Percentiles rank a stretch among this genome's conserved stretches.
phyloP scores from a whole-genome alignment of 2,329 filamentous ascomycete genomes.

The Talaromyces marneffei region DNA sequence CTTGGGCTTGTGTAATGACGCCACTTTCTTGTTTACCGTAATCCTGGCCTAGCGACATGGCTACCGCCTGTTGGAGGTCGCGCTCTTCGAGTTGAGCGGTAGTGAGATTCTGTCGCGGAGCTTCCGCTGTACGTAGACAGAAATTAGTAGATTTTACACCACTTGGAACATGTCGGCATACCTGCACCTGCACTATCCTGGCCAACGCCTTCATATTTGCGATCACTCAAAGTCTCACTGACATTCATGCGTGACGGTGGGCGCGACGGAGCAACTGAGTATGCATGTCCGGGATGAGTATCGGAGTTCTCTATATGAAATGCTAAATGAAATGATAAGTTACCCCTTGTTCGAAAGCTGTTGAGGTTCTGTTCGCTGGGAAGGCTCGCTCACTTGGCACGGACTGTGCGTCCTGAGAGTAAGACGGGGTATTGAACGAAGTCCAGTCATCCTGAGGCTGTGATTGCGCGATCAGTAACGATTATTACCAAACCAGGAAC shows the following conservation, averaged over 20 bases:
- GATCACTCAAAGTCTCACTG: slow-evolving; percentile 20
- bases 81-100: slow-evolving; percentile 41
- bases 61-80: slow-evolving; percentile 42
- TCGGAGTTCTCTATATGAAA: slow-evolving; percentile 36
- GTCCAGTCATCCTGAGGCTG: slow-evolving; percentile 12
- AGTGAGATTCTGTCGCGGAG: slow-evolving; percentile 29
- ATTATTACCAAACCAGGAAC: not conserved
- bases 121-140: slow-evolving; percentile 14
- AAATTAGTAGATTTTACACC: slow-evolving; percentile 13
- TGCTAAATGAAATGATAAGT: slow-evolving; percentile 20
- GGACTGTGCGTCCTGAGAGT: slow-evolving; percentile 22
- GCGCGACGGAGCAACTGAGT: slow-evolving; percentile 40
- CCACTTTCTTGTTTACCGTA: slow-evolving; percentile 52
- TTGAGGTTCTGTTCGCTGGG: not conserved
- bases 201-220: slow-evolving; percentile 19
- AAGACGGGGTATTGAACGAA: slow-evolving; percentile 14
- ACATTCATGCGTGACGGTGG: slow-evolving; percentile 42
- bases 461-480: not conserved
- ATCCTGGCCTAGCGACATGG: slow-evolving; percentile 40
- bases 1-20: slow-evolving; percentile 36
- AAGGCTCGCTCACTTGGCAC: slow-evolving; percentile 21
- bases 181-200: slow-evolving; percentile 26
- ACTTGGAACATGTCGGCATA: not conserved
- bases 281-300: slow-evolving; percentile 29
- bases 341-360: not conserved